phyloP scores from a whole-genome alignment of 2,329 filamentous ascomycete genomes.

The Curvularia spicifera region DNA sequence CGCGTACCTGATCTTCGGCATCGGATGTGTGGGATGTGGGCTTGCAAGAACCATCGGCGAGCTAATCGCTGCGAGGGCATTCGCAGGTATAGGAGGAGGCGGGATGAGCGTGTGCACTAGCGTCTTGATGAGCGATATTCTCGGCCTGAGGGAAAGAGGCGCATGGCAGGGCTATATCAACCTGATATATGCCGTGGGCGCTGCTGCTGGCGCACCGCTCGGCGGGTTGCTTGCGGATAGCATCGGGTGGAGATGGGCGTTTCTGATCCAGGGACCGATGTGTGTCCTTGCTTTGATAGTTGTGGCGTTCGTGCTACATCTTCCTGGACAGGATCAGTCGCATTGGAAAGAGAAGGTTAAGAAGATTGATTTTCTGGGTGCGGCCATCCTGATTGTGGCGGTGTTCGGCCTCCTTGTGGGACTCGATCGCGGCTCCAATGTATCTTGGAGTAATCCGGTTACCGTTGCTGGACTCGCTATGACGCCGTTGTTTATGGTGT shows the following conservation, averaged over 20 bases:
- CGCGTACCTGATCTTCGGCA: slow-evolving; percentile 68
- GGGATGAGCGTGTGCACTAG: slow-evolving; percentile 74
- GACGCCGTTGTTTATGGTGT: slow-evolving; percentile 68
- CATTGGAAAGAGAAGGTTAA: slow-evolving; percentile 71
- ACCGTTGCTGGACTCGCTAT: slow-evolving; percentile 65
- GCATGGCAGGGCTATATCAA: slow-evolving; percentile 78
- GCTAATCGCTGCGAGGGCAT: slow-evolving; percentile 68
- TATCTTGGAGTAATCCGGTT: slow-evolving; percentile 67
- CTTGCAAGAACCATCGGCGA: slow-evolving; percentile 68
- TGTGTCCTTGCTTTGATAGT: slow-evolving; percentile 69
- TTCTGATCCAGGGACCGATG: slow-evolving; percentile 72
- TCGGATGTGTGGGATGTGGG: slow-evolving; percentile 69
- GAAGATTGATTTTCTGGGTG: slow-evolving; percentile 76
- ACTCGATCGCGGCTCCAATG: slow-evolving; percentile 75
- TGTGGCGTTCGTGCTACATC: slow-evolving; percentile 67
- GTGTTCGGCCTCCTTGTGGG: slow-evolving; percentile 71
- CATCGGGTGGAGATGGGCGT: slow-evolving; percentile 79
- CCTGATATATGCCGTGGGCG: slow-evolving; percentile 72
- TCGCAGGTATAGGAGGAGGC: slow-evolving; percentile 70
- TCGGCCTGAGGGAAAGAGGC: slow-evolving; percentile 72
- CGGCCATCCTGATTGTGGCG: slow-evolving; percentile 68
- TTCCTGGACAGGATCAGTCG: slow-evolving; percentile 64
- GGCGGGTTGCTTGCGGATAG: slow-evolving; percentile 74
- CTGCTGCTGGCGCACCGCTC: slow-evolving; percentile 69
- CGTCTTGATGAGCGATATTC: slow-evolving; percentile 74